These are phyloP conservation scores for Pichia ethanolica DNA, from an alignment of 805 yeast genomes.

Conservation along the genomic window DNA sequence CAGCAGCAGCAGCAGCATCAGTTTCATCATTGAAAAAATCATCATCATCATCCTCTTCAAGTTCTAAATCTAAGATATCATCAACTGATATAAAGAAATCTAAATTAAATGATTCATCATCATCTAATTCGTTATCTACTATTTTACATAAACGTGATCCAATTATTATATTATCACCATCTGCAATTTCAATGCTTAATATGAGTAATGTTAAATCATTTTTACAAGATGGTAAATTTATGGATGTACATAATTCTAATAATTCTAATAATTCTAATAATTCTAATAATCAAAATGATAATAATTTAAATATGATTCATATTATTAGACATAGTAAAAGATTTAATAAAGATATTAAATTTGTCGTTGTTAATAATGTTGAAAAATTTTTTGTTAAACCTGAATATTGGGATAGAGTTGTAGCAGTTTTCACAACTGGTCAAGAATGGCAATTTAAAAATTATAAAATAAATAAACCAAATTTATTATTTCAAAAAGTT, in stretches of 20 bases:
- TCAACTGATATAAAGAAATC: not conserved
- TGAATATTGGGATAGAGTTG: conserved; percentile 96
- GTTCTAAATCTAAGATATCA: conserved; percentile 9
- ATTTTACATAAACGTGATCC: conserved; percentile 42
- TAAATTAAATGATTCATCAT: not conserved
- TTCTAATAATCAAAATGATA: not conserved
- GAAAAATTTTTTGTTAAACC: conserved; percentile 85
- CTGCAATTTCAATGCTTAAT: conserved; percentile 65
- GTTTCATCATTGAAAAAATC: conserved; percentile 10
- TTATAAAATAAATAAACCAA: conserved; percentile 79
- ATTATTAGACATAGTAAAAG: conserved; percentile 49
- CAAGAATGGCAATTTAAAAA: conserved; percentile 94
- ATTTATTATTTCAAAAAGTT: conserved; percentile 69
- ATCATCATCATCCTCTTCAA: conserved; percentile 14
- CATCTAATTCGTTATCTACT: conserved; percentile 1
- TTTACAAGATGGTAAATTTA: conserved; percentile 63
- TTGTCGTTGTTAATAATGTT: conserved; percentile 81
- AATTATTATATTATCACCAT: conserved; percentile 69
- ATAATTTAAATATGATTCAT: conserved; percentile 34
- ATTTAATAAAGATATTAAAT: conserved; percentile 49
- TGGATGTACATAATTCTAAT: conserved; percentile 38
- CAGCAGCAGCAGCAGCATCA: conserved; percentile 2
- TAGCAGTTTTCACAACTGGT: conserved; percentile 93
- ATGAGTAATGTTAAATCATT: conserved; percentile 60
- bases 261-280: conserved; percentile 14